These are phyloP conservation scores for Cytidiella melzeri DNA, from an alignment of 768 basidiomycete genomes.

Conservation along the genomic window DNA sequence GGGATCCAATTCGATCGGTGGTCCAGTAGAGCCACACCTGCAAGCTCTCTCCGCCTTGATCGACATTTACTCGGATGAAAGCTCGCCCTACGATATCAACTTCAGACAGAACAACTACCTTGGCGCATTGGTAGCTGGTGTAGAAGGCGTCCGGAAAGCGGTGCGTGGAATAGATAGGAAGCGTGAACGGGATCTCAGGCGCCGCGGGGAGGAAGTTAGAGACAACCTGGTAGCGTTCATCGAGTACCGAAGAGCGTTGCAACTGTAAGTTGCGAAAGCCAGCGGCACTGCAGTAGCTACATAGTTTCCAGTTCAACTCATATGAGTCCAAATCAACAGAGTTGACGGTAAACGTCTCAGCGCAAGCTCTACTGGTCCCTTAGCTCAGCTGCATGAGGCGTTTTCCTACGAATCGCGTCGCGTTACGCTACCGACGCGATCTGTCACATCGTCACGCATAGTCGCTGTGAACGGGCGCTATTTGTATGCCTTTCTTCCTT, in stretches of 20 bases:
- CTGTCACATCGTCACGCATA: not conserved
- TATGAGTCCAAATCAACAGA: too few species aligned
- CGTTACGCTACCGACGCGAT: not conserved
- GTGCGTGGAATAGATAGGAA: constrained; percentile 62
- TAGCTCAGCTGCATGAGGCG: too few species aligned
- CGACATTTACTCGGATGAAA: constrained; percentile 92
- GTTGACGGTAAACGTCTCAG: too few species aligned
- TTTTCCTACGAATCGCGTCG: too few species aligned
- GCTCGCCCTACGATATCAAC: constrained; percentile 69
- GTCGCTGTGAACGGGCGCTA: not conserved
- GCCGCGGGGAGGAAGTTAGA: constrained; percentile 69
- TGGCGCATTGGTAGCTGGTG: constrained; percentile 45
- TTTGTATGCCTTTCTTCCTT: not conserved
- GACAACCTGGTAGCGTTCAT: constrained; percentile 76
- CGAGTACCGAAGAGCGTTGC: constrained; percentile 58
- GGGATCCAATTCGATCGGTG: constrained; percentile 30
- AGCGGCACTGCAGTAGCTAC: too few species aligned
- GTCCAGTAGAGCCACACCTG: constrained; percentile 63
- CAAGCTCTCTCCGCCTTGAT: constrained; percentile 80
- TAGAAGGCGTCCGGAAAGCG: constrained; percentile 56
- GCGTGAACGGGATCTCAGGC: constrained; percentile 57
- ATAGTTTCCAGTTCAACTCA: too few species aligned
- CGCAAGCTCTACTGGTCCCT: too few species aligned
- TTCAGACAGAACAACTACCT: constrained; percentile 62
- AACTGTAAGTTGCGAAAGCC: constrained; percentile 33